phyloP scores from a whole-genome alignment of 2,329 filamentous ascomycete species.

The Pyricularia sp. region DNA sequence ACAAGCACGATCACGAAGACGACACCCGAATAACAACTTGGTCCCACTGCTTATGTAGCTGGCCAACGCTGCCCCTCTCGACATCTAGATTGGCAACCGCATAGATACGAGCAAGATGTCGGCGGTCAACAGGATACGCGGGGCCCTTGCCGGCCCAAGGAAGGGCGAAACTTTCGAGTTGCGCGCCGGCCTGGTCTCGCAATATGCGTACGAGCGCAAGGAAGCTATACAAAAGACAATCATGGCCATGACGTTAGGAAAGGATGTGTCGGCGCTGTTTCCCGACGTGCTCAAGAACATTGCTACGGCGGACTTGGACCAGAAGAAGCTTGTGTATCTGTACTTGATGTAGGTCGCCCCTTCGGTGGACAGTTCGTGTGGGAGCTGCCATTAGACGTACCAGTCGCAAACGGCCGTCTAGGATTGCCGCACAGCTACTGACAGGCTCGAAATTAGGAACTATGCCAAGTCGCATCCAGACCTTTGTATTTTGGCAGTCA shows the following conservation, averaged over 20 bases:
- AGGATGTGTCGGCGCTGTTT: constrained; percentile 95
- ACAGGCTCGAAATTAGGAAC: constrained; percentile 53
- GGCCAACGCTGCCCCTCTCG: constrained; percentile 2
- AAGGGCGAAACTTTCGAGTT: constrained; percentile 99
- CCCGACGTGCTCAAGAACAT: constrained; percentile 99
- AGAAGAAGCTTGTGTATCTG: constrained; percentile 98
- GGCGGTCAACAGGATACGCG: constrained; percentile 91
- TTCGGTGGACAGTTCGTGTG: not conserved
- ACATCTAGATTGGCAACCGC: not conserved
- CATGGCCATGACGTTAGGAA: constrained; percentile 99
- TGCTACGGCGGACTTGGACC: constrained; percentile 85
- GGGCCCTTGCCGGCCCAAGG: constrained; percentile 82
- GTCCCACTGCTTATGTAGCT: not conserved
- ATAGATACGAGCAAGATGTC: constrained; percentile 5
- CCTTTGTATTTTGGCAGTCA: constrained; percentile 95
- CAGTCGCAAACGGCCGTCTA: not conserved
- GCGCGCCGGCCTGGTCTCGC: constrained; percentile 88
- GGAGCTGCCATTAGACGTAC: not conserved
- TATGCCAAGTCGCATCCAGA: constrained; percentile 99
- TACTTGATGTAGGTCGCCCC: constrained; percentile 68
- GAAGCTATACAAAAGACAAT: constrained; percentile 99
- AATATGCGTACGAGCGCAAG: constrained; percentile 98
- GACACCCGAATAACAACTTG: not conserved
- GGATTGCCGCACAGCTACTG: not conserved
- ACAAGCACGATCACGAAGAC: not conserved